Conservation (phyloP, 2,329 filamentous ascomycete species). For the Cercospora nicotianae region DNA sequence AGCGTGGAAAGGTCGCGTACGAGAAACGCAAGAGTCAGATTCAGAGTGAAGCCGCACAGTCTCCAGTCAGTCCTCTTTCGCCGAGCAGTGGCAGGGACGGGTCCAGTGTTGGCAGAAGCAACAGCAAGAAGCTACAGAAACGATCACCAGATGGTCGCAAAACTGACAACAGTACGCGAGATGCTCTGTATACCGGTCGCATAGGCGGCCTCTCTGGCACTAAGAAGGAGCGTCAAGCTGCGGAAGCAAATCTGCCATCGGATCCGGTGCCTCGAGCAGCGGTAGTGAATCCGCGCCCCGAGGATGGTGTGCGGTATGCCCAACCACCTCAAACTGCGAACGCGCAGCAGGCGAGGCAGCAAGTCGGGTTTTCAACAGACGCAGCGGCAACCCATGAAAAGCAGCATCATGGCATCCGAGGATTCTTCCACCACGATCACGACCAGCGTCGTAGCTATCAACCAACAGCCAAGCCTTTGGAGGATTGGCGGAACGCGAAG, state of each 20-base stretch:
- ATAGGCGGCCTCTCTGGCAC: conserved; percentile 36
- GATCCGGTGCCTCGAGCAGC: conserved; percentile 38
- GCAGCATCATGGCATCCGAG: conserved; percentile 39
- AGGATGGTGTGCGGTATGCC: conserved; percentile 35
- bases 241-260: conserved; percentile 41
- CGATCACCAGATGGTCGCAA: conserved; percentile 17
- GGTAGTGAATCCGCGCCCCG: conserved; percentile 16
- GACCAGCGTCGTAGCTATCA: conserved; percentile 54
- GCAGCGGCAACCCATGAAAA: conserved; percentile 25
- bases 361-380: conserved; percentile 43
- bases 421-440: conserved; percentile 45
- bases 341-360: conserved; percentile 41
- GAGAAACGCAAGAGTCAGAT: conserved; percentile 33
- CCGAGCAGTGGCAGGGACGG: conserved; percentile 15
- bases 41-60: conserved; percentile 17
- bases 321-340: conserved; percentile 42
- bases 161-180: conserved; percentile 23
- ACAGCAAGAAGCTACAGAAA: conserved; percentile 39
- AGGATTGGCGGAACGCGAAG: conserved; percentile 52
- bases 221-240: conserved; percentile 32
- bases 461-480: conserved; percentile 57
- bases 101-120: conserved; percentile 33
- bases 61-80: conserved; percentile 29
- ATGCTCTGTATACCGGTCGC: conserved; percentile 43
- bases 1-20: conserved; percentile 36